Base-by-base conservation (phyloP, 2,329 filamentous ascomycete genomes). In the Xylaria sp. region DNA sequence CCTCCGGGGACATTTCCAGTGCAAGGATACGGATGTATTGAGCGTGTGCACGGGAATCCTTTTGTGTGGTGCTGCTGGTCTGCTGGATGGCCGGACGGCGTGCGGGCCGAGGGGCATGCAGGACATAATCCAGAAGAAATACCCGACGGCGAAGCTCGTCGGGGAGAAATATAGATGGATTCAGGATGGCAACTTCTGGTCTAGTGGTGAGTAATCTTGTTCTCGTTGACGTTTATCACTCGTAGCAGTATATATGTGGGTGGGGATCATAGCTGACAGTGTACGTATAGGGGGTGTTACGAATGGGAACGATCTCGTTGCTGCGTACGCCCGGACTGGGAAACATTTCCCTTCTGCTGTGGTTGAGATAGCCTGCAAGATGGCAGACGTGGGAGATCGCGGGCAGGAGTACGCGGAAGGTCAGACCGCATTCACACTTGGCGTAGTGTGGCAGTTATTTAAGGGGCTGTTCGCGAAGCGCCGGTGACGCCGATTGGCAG, bases 381-480 rank as follows among this genome's bases (percentile, higher is more conserved):
- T 64, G 58, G 62, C 62, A 5, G 62, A 64, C 31, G 62, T 64
- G 15, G 62, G 62, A 23, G 62, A 61, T n/a, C 57, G 62, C 8
- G 23, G 15, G 8, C 62, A 64, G 42, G 4, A 45, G 12, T 64
- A 64, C 35, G 40, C 33, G 4, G 40, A 64, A 37, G 31, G 58
- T 1, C 62, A 61, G 54, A 51, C 42, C 2, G 21, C 15, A 5
- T 64, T 64, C 35, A 61, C 28, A 11, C n/a, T 61, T 3, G 31
- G 58, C 3, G 19, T 64, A 8, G 53, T 53, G 2, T 64, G 62
- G 62, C 21, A 37, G 14, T 14, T 64, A 15, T 9, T 64, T 12
- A 64, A 58, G 47, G 62, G 62, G 12, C 42, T 23, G 47, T 61
- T 64, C 23, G 25, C 15, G 37, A 45, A 38, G 37, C 55, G 50